A percentile compares a stretch with the other conserved stretches of the same genome.
These are phyloP conservation scores for Kwoniella newhampshirensis DNA, from an alignment of 768 basidiomycete genomes.

Conservation along the genomic window DNA sequence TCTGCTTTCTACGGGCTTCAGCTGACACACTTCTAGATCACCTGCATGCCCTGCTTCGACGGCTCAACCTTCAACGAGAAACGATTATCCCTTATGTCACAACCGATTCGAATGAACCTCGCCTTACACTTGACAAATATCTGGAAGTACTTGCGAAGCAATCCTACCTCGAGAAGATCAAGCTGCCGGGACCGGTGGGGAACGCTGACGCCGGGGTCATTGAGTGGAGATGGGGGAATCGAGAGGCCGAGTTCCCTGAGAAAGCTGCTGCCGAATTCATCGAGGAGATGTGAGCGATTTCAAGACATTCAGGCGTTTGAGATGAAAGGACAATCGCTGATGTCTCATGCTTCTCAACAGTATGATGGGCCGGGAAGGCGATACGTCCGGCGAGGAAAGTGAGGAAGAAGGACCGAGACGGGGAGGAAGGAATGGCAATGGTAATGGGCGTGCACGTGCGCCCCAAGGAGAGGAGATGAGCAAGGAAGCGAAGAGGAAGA, in stretches of 20 bases:
- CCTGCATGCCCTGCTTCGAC: conserved; percentile 67
- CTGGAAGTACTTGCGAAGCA: conserved; percentile 67
- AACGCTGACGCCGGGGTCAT: conserved; percentile 56
- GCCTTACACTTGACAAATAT: conserved; percentile 64
- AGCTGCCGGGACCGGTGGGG: conserved; percentile 18
- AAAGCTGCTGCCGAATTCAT: conserved; percentile 70
- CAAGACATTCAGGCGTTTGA: no score
- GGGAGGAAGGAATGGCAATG: conserved; percentile 1
- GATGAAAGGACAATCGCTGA: no score
- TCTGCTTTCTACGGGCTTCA: neutral
- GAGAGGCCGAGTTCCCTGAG: conserved; percentile 81
- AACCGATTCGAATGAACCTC: conserved; percentile 59
- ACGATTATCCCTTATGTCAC: conserved; percentile 60
- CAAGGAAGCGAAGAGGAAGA: conserved; percentile 21
- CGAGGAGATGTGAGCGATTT: conserved; percentile 59
- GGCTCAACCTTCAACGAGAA: conserved; percentile 63
- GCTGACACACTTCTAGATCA: no score
- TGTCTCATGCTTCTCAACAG: conserved; percentile 10
- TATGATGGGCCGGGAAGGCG: conserved; percentile 19
- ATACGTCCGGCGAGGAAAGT: conserved; percentile 18
- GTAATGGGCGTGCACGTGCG: conserved; percentile 1
- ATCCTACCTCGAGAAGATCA: conserved; percentile 71
- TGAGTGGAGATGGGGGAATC: conserved; percentile 89
- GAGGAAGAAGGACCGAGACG: conserved; percentile 15
- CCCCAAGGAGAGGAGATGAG: conserved; percentile 3